Conservation (phyloP, 768 basidiomycete genomes). For the Piloderma croceum region DNA sequence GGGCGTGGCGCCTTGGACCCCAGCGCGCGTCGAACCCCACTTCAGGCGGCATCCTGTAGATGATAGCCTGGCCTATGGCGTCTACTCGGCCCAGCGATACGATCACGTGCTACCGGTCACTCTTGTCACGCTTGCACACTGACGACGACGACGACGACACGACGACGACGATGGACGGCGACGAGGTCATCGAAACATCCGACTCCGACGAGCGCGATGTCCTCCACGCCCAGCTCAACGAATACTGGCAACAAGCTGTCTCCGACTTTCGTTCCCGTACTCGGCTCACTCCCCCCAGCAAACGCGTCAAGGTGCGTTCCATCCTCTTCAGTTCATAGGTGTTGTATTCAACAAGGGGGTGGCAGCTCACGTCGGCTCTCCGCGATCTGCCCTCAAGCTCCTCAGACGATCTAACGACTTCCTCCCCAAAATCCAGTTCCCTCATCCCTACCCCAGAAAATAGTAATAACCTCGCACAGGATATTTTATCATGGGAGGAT, state of each 20-base stretch:
- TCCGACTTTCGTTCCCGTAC: slow-evolving; percentile 1
- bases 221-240: slow-evolving; percentile 17
- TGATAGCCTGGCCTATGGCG: too few species aligned
- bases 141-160: too few species aligned
- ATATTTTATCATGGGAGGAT: too few species aligned
- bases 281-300: slow-evolving; percentile 12
- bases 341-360: neutral
- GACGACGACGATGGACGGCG: slow-evolving; percentile 24
- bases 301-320: slow-evolving; percentile 30
- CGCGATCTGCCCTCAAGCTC: neutral
- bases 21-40: too few species aligned
- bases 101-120: too few species aligned
- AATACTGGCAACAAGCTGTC: slow-evolving; percentile 1
- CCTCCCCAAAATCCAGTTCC: neutral
- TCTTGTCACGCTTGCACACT: too few species aligned
- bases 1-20: too few species aligned
- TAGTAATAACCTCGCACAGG: too few species aligned
- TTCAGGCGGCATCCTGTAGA: too few species aligned
- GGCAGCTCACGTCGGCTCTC: neutral
- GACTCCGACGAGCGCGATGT: slow-evolving; percentile 56
- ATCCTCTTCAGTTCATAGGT: neutral
- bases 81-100: too few species aligned
- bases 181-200: slow-evolving; percentile 56
- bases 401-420: neutral
- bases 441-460: neutral